Percentiles rank a stretch among this genome's conserved stretches.
phyloP scores from a whole-genome alignment of 2,329 filamentous ascomycete genomes.

The Tolypocladium capitatum region DNA sequence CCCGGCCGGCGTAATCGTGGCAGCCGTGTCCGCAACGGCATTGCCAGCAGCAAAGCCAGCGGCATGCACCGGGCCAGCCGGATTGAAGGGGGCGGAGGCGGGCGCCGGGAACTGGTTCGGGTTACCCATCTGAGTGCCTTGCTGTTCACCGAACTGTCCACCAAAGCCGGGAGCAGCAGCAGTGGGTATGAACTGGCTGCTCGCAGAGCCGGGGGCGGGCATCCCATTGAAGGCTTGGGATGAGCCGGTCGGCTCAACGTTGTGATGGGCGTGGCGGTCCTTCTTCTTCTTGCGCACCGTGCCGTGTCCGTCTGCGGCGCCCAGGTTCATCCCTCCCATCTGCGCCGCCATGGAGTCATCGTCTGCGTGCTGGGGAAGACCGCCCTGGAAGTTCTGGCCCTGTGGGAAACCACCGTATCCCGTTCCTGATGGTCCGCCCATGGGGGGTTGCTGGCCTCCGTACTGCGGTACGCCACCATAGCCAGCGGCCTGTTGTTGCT shows the following conservation, averaged over 20 bases:
- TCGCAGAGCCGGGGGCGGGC: conserved; percentile 41
- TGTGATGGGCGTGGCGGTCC: conserved; percentile 85
- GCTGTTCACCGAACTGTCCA: conserved; percentile 32
- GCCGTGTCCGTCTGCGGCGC: conserved; percentile 26
- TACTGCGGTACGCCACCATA: conserved; percentile 12
- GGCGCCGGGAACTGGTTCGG: conserved; percentile 49
- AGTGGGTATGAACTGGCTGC: conserved; percentile 25
- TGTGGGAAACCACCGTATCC: conserved; percentile 16
- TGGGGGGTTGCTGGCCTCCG: conserved; percentile 1
- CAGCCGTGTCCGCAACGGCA: conserved; percentile 14
- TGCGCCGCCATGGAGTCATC: conserved; percentile 51
- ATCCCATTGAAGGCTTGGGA: conserved; percentile 59
- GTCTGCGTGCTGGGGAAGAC: conserved; percentile 19
- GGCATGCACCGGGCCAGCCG: conserved; percentile 10
- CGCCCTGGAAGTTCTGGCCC: conserved; percentile 14
- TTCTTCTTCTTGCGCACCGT: conserved; percentile 69
- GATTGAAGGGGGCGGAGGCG: conserved; percentile 29
- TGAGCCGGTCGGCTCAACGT: conserved; percentile 58
- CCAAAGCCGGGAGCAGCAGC: conserved; percentile 19
- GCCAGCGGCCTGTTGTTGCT: conserved; percentile 22
- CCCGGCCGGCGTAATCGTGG: conserved; percentile 20
- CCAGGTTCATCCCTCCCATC: conserved; percentile 65
- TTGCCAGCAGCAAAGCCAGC: conserved; percentile 12
- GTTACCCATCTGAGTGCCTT: conserved; percentile 22
- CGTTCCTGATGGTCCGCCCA: not conserved